Evolutionary conservation across 2,329 filamentous ascomycete species (phyloP), one percentile per base, ranked within the genome.

Genomic region (Xylariomycetidae sp.): DNA sequence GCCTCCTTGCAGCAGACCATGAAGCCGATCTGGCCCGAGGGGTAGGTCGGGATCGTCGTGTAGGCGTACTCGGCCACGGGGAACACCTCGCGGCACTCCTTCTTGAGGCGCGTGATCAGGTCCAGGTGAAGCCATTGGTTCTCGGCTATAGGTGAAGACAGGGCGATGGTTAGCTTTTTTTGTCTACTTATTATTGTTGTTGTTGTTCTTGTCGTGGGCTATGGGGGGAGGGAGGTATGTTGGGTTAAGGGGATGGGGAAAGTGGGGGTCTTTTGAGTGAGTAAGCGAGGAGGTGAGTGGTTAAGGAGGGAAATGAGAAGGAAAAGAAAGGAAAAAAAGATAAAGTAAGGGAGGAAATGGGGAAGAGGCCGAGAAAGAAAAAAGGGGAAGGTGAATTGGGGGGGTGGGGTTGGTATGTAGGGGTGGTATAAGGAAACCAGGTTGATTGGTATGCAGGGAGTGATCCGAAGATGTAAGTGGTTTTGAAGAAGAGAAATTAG

Each of bases 1-100:
- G 80, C 71, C 61, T 97, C 90, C 80, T 98, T 97, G 82, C 77
- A 86, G 82, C 92, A 97, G 60, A 98, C 87, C 89, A 98, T 96
- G 82, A 98, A 98, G 61, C 92, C 92, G 58, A 98, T 98, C 74
- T 98, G 92, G 61, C 92, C 92, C 37, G 88, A 94, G 49, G 92
- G 92, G 75, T 98, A 98, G 60, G 92, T 98, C 40, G 92, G 92
- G 66, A 98, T 98, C 56, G 90, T 97, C 58, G 90, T 97, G 79
- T 96, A 98, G 54, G 86, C 92, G 71, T 97, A 98, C 72, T 98
- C 92, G 63, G 85, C 92, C 44, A 87, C 86, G 47, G 92, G 89
- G 82, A 98, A 98, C 65, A 98, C 86, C 66, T 92, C 84, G 65
- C 84, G 84, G 84, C 90, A 96, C 59, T 88, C 79, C 77, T 95